A percentile compares a stretch with the other conserved stretches of the same genome.
Conservation (phyloP, 805 yeast species). For the Lachancea cidri region DNA sequence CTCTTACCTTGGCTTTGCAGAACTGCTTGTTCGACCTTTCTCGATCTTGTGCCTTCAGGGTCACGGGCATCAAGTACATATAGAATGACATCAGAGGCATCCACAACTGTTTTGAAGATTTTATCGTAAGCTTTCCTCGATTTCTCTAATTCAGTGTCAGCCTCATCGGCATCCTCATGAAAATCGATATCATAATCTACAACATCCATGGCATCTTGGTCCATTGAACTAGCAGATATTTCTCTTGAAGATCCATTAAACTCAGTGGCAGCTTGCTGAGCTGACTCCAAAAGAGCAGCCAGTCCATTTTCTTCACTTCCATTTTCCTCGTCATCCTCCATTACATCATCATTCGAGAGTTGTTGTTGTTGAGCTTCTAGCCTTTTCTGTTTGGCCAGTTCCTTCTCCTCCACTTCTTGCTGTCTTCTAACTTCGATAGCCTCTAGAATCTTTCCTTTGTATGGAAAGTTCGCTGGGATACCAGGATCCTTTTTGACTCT, state of each 20-base stretch:
- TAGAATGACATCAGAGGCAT: conserved; percentile 82
- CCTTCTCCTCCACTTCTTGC: conserved; percentile 50
- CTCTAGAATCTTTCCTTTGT: conserved; percentile 73
- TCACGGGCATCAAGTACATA: conserved; percentile 97
- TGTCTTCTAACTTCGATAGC: conserved; percentile 64
- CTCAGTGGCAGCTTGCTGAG: conserved; percentile 79
- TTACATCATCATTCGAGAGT: conserved; percentile 35
- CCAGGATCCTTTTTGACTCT: conserved; percentile 83
- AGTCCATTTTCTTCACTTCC: conserved; percentile 50
- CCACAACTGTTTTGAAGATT: conserved; percentile 88
- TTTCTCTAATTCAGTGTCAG: conserved; percentile 52
- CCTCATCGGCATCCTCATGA: conserved; percentile 40
- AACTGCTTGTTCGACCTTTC: conserved; percentile 86
- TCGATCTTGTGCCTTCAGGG: conserved; percentile 91
- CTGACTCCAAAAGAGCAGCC: conserved; percentile 84
- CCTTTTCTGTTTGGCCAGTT: conserved; percentile 45
- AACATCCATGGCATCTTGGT: conserved; percentile 41
- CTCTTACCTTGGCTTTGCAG: conserved; percentile 72
- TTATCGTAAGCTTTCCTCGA: conserved; percentile 91
- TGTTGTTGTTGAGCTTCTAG: conserved; percentile 37
- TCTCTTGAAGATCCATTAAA: conserved; percentile 47
- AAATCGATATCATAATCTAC: conserved; percentile 46
- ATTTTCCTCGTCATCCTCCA: conserved; percentile 36
- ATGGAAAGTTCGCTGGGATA: conserved; percentile 92
- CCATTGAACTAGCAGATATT: conserved; percentile 34